These are phyloP conservation scores for Clausena lansium DNA, from an alignment of 345 rosid genomes.

Conservation along the genomic window DNA sequence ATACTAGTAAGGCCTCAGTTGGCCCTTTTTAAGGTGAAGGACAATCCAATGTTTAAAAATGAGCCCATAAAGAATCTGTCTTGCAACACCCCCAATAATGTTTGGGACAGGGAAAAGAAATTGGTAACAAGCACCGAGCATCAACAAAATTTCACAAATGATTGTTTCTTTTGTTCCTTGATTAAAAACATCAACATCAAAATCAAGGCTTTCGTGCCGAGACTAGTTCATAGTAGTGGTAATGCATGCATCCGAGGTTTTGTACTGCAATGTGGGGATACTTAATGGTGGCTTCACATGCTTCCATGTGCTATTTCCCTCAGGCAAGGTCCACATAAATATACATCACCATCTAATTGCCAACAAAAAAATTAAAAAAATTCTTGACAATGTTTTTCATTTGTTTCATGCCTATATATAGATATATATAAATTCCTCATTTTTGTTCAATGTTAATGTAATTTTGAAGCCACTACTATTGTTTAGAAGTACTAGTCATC, in stretches of 20 bases:
- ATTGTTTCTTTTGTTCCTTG: neutral
- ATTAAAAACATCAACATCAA: no score
- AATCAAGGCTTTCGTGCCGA: no score
- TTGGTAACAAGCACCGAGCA: no score
- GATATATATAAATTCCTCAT: no score
- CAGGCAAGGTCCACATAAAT: neutral
- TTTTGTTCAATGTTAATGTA: neutral
- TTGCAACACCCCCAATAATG: no score
- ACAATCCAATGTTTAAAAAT: no score
- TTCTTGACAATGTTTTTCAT: neutral
- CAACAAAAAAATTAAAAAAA: neutral
- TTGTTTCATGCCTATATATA: neutral
- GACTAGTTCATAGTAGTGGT: neutral
- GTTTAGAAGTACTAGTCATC: neutral
- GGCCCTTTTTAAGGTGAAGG: no score
- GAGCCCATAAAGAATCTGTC: no score
- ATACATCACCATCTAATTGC: neutral
- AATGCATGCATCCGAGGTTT: neutral
- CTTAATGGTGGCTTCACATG: conserved; percentile 6
- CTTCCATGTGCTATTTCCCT: conserved; percentile 1
- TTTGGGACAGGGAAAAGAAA: no score
- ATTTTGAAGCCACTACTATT: neutral
- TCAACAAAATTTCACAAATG: no score
- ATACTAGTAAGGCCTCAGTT: no score
- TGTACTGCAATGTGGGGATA: neutral